These are phyloP conservation scores for Avena atlantica DNA, from an alignment of 176 grass and related monocot species.

Conservation along the genomic window DNA sequence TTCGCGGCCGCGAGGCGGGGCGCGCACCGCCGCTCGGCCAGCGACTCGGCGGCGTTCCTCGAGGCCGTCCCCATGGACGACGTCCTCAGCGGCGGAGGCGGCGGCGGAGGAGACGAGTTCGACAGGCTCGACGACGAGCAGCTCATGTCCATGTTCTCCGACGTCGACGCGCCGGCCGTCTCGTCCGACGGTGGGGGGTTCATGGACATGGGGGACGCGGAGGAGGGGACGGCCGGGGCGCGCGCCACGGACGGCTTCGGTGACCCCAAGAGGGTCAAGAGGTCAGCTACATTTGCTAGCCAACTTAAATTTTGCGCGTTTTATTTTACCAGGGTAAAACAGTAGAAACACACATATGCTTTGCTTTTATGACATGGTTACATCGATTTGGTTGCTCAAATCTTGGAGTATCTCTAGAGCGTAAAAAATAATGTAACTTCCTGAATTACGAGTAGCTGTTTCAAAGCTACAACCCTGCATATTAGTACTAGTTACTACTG, in stretches of 20 bases:
- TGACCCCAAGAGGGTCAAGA: slow-evolving; percentile 91
- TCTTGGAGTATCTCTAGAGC: neutral
- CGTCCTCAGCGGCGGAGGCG: slow-evolving; percentile 46
- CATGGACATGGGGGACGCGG: slow-evolving; percentile 54
- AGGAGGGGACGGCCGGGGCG: slow-evolving; percentile 36
- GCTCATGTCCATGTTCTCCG: slow-evolving; percentile 98
- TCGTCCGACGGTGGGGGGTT: slow-evolving; percentile 49
- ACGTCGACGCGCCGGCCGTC: slow-evolving; percentile 60
- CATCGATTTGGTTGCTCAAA: neutral
- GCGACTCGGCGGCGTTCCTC: slow-evolving; percentile 90
- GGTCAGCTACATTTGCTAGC: slow-evolving; percentile 43
- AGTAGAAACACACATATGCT: neutral
- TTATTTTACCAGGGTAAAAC: slow-evolving; percentile 18
- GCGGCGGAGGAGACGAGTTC: slow-evolving; percentile 61
- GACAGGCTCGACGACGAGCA: slow-evolving; percentile 95
- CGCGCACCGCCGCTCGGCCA: slow-evolving; percentile 77
- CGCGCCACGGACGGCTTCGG: slow-evolving; percentile 34
- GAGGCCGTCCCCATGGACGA: slow-evolving; percentile 65
- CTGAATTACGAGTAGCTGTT: neutral
- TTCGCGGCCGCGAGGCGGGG: slow-evolving; percentile 69
- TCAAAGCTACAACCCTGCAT: neutral
- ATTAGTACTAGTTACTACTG: neutral
- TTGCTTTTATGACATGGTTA: neutral
- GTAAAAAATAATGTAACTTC: neutral
- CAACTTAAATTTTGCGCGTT: neutral